phyloP scores from a whole-genome alignment of 495 filamentous ascomycete species.

The Penicillium turbatum region DNA sequence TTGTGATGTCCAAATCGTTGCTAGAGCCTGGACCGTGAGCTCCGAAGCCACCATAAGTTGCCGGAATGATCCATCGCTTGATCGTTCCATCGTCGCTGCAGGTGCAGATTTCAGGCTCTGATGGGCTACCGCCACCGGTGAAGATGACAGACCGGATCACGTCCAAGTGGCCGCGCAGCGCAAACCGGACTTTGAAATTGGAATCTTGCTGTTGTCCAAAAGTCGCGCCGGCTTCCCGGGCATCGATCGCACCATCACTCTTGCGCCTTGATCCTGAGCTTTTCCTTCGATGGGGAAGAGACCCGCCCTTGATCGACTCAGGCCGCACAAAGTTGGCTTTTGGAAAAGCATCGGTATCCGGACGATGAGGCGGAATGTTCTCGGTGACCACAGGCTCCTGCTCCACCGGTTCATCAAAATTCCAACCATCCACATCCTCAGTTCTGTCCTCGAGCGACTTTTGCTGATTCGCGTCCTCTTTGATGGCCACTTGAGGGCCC shows the following conservation, averaged over 20 bases:
- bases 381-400: conserved; percentile 41
- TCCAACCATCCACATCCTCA: conserved; percentile 76
- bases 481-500: conserved; percentile 43
- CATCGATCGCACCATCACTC: conserved; percentile 50
- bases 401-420: conserved; percentile 70
- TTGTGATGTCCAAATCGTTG: conserved; percentile 82
- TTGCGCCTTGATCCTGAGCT: conserved; percentile 67
- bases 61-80: conserved; percentile 93
- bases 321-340: conserved; percentile 68
- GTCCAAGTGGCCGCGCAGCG: conserved; percentile 86
- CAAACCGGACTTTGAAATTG: conserved; percentile 89
- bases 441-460: conserved; percentile 34
- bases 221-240: conserved; percentile 36
- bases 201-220: conserved; percentile 50
- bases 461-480: conserved; percentile 32
- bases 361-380: conserved; percentile 55
- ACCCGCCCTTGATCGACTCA: conserved; percentile 66
- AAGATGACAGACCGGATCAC: conserved; percentile 92
- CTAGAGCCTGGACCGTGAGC: conserved; percentile 46
- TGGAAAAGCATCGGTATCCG: conserved; percentile 82
- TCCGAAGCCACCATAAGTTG: conserved; percentile 60
- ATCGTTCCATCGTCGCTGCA: conserved; percentile 92
- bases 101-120: conserved; percentile 95
- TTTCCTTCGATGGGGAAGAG: conserved; percentile 72
- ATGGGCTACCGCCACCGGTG: conserved; percentile 88